Evolutionary conservation across 2,329 filamentous ascomycete genomes (phyloP).

Genomic region (Colletotrichum eremochloae): DNA sequence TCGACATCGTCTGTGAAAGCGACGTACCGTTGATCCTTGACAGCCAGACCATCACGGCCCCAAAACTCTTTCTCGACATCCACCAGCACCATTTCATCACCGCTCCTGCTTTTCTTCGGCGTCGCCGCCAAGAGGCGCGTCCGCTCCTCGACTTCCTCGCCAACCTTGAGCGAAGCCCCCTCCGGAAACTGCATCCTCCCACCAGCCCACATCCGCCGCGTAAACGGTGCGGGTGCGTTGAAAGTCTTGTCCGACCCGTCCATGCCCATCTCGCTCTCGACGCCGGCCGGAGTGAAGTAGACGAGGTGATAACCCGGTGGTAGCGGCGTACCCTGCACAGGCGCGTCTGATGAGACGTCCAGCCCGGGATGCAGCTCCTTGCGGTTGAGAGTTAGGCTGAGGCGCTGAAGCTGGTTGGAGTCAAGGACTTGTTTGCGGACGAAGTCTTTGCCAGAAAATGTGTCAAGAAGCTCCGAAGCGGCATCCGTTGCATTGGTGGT

Average conservation of each 20-base stretch:
- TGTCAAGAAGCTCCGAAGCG: slow-evolving; percentile 50
- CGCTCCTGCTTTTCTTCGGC: slow-evolving; percentile 67
- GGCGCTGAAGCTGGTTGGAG: slow-evolving; percentile 72
- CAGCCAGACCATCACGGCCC: slow-evolving; percentile 62
- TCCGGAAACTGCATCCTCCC: slow-evolving; percentile 67
- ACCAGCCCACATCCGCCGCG: slow-evolving; percentile 77
- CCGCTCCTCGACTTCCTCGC: slow-evolving; percentile 67
- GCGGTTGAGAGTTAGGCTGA: slow-evolving; percentile 70
- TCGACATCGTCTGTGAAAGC: too few relatives aligned
- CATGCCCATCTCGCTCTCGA: slow-evolving; percentile 66
- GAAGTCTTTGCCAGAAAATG: slow-evolving; percentile 47
- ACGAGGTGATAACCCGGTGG: slow-evolving; percentile 73
- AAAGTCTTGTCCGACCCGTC: slow-evolving; percentile 74
- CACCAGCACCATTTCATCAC: slow-evolving; percentile 74
- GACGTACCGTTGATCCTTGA: slow-evolving; percentile 66
- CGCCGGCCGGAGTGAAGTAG: slow-evolving; percentile 71
- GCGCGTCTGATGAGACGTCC: slow-evolving; percentile 54
- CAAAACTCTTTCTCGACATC: slow-evolving; percentile 72
- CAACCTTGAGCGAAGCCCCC: slow-evolving; percentile 58
- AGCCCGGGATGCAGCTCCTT: slow-evolving; percentile 54
- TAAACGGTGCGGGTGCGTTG: slow-evolving; percentile 71
- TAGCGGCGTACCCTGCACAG: slow-evolving; percentile 61
- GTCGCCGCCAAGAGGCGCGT: slow-evolving; percentile 67
- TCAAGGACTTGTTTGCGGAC: slow-evolving; percentile 65
- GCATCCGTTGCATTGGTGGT: slow-evolving; percentile 41